Conservation (phyloP, 345 rosid genomes). For the Noccaea caerulescens region DNA sequence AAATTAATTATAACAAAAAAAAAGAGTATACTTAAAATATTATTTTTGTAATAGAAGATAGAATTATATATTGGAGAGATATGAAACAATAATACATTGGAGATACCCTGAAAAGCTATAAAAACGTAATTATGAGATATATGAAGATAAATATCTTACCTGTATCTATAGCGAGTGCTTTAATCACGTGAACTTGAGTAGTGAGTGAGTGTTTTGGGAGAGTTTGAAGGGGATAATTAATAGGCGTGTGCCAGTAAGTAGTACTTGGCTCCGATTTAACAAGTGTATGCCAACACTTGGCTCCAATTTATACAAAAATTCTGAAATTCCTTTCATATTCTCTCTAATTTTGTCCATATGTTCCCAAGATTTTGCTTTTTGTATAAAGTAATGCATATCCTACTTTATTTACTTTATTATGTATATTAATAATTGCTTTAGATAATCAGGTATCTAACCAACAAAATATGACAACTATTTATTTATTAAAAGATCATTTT, state of each 20-base stretch:
- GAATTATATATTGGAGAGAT: too few relatives aligned
- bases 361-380: constrained; percentile 29
- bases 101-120: background rate
- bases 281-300: constrained; percentile 41
- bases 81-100: too few relatives aligned
- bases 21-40: too few relatives aligned
- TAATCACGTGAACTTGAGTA: constrained; percentile 40
- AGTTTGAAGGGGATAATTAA: background rate
- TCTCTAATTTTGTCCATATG: constrained; percentile 18
- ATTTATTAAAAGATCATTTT: too few relatives aligned
- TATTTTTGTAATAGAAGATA: too few relatives aligned
- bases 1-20: too few relatives aligned
- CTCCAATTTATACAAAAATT: constrained; percentile 37
- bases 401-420: constrained; percentile 34
- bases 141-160: constrained; percentile 23
- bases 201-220: constrained; percentile 12
- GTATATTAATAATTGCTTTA: background rate
- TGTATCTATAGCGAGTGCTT: constrained; percentile 21
- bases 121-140: constrained; percentile 12
- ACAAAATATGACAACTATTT: too few relatives aligned
- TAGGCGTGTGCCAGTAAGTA: constrained; percentile 36
- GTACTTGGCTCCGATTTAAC: constrained; percentile 32
- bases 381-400: constrained; percentile 30
- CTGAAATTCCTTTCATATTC: constrained; percentile 39
- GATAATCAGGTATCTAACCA: too few relatives aligned